Percentiles rank a stretch among this genome's conserved stretches.
Conservation (phyloP, 2,329 filamentous ascomycete species). For the Magnaporthiopsis incrustans region DNA sequence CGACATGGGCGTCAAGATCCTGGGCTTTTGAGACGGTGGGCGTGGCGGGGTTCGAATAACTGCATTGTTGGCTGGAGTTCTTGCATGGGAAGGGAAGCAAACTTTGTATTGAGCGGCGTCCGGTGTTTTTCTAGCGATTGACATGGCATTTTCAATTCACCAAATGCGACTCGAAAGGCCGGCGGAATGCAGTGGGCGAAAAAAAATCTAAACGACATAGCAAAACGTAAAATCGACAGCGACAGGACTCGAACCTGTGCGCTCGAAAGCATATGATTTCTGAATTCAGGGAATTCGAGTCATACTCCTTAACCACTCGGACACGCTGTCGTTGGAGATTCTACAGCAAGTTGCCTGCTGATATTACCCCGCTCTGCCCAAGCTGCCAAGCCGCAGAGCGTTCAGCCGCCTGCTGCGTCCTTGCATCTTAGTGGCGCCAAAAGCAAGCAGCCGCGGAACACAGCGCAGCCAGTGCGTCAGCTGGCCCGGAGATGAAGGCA, state of each 20-base stretch:
- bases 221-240: neutral
- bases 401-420: no score
- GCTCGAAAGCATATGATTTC: constrained; percentile 3
- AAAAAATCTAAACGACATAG: neutral
- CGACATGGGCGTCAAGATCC: constrained; percentile 34
- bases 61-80: neutral
- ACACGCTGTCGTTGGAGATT: neutral
- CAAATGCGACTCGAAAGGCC: no score
- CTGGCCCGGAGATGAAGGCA: no score
- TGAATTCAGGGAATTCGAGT: neutral
- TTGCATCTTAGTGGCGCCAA: no score
- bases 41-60: neutral
- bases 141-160: neutral
- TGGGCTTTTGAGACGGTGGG: constrained; percentile 21
- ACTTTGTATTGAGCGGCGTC: neutral
- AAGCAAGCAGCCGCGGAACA: no score
- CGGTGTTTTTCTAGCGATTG: neutral
- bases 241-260: constrained; percentile 4
- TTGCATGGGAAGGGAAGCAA: neutral
- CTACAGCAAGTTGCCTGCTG: neutral
- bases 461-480: no score
- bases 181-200: no score
- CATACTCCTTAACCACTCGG: neutral
- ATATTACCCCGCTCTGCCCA: neutral
- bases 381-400: no score